A percentile compares a stretch with the other conserved stretches of the same genome.
phyloP scores from a whole-genome alignment of 2,329 filamentous ascomycete species.

The Penicillium vulpinum region DNA sequence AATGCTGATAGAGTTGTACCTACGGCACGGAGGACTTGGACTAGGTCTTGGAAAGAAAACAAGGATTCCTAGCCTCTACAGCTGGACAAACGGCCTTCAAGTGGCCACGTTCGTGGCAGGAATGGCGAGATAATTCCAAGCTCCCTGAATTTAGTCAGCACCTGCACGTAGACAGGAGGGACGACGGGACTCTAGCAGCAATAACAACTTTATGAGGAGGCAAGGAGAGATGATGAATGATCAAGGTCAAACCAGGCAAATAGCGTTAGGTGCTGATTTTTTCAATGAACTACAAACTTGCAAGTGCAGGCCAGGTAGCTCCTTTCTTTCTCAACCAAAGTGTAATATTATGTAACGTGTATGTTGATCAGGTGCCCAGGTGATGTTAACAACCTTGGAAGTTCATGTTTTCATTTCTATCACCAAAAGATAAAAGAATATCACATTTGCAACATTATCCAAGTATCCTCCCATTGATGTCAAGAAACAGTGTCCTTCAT shows the following conservation, averaged over 20 bases:
- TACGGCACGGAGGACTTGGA: no score
- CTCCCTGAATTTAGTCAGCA: background rate
- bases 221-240: no score
- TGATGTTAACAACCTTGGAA: background rate
- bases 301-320: background rate
- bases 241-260: no score
- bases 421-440: background rate
- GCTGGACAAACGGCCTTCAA: no score
- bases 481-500: background rate
- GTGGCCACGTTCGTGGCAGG: no score
- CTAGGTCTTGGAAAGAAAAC: no score
- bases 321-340: background rate
- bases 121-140: background rate
- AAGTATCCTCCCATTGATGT: background rate
- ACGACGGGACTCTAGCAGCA: background rate
- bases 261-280: no score
- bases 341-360: background rate
- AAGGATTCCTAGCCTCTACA: no score
- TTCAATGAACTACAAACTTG: no score
- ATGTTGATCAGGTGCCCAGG: no score
- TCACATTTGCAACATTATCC: background rate
- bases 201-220: no score
- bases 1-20: no score
- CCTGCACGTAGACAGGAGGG: background rate
- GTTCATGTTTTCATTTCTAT: background rate